A percentile compares a stretch with the other conserved stretches of the same genome.
These are phyloP conservation scores for Aleurites moluccanus DNA, from an alignment of 441 rosid genomes.

Conservation along the genomic window DNA sequence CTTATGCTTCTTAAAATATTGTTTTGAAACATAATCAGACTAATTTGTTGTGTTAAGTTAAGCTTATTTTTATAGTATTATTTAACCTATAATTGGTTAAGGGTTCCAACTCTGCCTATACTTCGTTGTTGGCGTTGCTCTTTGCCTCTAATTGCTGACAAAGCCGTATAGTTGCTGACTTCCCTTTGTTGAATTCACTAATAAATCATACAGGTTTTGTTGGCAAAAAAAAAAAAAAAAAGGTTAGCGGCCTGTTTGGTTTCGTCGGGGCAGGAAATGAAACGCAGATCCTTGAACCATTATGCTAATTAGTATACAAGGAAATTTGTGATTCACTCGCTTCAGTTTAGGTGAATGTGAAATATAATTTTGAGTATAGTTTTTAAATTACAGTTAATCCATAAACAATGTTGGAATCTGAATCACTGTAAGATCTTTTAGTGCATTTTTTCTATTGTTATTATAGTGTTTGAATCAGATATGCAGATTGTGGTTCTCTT, in stretches of 20 bases:
- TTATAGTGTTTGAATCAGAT: background rate
- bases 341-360: background rate
- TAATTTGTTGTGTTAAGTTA: background rate
- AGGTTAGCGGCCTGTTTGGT: background rate
- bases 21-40: background rate
- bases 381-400: background rate
- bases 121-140: background rate
- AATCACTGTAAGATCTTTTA: background rate
- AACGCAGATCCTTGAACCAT: background rate
- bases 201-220: background rate
- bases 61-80: background rate
- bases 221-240: background rate
- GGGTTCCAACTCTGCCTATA: slow-evolving; percentile 5
- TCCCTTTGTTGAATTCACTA: background rate
- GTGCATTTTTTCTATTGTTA: background rate
- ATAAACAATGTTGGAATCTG: background rate
- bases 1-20: background rate
- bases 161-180: background rate
- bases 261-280: background rate
- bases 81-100: background rate
- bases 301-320: background rate
- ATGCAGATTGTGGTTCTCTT: background rate
- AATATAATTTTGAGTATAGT: too few relatives aligned
- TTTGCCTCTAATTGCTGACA: background rate
- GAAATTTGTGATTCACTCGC: background rate